phyloP scores from a whole-genome alignment of 805 yeast species.

The Yamadazyma philogaea region DNA sequence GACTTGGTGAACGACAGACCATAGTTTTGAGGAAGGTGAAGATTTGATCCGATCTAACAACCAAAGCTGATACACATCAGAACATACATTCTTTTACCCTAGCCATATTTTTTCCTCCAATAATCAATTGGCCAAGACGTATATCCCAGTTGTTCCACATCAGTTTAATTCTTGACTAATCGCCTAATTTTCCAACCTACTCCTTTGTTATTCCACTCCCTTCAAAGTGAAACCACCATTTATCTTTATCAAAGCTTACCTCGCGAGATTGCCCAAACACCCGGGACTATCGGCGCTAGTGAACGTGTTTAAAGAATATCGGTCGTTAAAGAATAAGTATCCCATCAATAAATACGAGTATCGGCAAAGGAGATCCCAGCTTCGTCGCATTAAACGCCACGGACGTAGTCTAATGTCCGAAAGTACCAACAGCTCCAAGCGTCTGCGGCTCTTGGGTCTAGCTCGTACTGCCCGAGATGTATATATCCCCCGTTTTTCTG shows the following conservation, averaged over 20 bases:
- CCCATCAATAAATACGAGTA: conserved; percentile 15
- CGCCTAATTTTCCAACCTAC: not conserved
- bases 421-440: conserved; percentile 8
- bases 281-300: conserved; percentile 3
- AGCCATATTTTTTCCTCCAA: too few species aligned
- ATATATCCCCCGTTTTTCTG: conserved; percentile 51
- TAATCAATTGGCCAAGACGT: too few species aligned
- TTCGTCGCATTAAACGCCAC: conserved; percentile 16
- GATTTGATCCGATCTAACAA: too few species aligned
- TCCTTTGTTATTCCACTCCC: not conserved
- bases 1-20: not conserved
- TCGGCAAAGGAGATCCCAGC: conserved; percentile 6
- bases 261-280: conserved; percentile 3
- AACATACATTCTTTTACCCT: too few species aligned
- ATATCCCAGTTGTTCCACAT: not conserved
- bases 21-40: too few species aligned
- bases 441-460: conserved; percentile 48
- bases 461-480: conserved; percentile 55
- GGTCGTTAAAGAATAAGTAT: conserved; percentile 17
- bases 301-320: conserved; percentile 33
- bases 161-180: not conserved
- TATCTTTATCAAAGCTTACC: conserved; percentile 1
- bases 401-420: conserved; percentile 15
- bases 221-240: conserved; percentile 6
- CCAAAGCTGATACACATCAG: too few species aligned